Evolutionary conservation across 345 rosid species (phyloP), one percentile per base, ranked within the genome.

Genomic region (Citrus inodora): DNA sequence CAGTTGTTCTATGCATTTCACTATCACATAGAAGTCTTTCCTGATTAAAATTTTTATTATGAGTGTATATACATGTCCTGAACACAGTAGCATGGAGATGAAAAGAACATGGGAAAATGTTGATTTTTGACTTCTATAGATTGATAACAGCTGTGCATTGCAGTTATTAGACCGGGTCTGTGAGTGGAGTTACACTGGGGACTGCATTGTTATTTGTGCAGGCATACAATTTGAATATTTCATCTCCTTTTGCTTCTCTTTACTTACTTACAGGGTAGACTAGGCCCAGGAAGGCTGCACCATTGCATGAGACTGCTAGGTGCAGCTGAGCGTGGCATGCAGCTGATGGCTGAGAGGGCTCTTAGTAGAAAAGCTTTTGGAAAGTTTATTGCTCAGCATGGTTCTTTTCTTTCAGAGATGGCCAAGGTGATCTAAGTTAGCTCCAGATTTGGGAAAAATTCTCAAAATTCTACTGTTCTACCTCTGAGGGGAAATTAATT

Each of bases 251-350:
- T 61, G 35, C 7, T 48, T 21, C 56, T 80, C 68, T 80, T 78
- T 85, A 59, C 51, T 32, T 78, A 67, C 76, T 76, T 85, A 70
- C 90, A 96, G 99, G 99, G 98, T 76, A 90, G 99, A 86, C 86
- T 96, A 73, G 99, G 99, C 68, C 99, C 99, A 1, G 99, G 99
- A 84, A 92, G 99, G 81, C 82, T 94, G 93, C 99, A 95, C 88
- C 99, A 95, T 78, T 95, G 97, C 84, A 90, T 94, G 99, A 92
- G 99, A 89, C 83, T 92, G 83, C 83, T 96, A 46, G 99, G 99
- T 73, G 94, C 97, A 61, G 97, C 99, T 25, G 99, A 96, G 90
- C 97, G 99, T 56, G 98, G 98, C 79, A 94, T 96, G 97, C 88
- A 91, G 88, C 37, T 96, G 86, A 94, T 91, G 98, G 94, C 87